These are phyloP conservation scores for Orychophragmus violaceus DNA, from an alignment of 345 rosid genomes.

Conservation along the genomic window DNA sequence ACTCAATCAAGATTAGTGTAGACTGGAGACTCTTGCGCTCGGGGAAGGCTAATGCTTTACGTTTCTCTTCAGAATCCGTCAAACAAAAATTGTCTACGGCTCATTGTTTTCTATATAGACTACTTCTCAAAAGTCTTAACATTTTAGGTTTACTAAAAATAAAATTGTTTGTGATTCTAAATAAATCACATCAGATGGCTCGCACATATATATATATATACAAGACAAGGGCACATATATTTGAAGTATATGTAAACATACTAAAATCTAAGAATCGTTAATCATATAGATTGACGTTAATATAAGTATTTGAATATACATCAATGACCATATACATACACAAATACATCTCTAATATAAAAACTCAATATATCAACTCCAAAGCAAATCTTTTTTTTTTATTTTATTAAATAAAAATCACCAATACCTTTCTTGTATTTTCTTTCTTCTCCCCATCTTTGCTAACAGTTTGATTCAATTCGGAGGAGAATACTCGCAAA, in stretches of 20 bases:
- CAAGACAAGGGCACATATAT: neutral
- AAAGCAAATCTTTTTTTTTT: neutral
- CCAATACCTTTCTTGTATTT: neutral
- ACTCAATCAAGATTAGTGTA: neutral
- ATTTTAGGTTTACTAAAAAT: neutral
- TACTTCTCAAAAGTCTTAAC: neutral
- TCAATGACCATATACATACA: constrained; percentile 2
- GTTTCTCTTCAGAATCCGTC: neutral
- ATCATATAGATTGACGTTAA: constrained; percentile 13
- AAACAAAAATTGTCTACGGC: neutral
- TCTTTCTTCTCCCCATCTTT: neutral
- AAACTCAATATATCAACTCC: neutral
- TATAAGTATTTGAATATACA: constrained; percentile 18
- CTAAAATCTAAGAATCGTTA: neutral
- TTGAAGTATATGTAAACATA: constrained; percentile 2
- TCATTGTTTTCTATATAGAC: neutral
- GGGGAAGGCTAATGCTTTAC: neutral
- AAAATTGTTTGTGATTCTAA: neutral
- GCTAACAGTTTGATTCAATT: neutral
- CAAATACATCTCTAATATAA: neutral
- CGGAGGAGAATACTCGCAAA: constrained; percentile 52
- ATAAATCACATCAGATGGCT: neutral
- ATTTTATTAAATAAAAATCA: neutral
- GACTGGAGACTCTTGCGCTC: neutral
- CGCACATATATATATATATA: no score